Percentiles rank a stretch among this genome's conserved stretches.
Evolutionary conservation across 352 stramenopile species (phyloP).

Genomic region (Phytophthora pisi): DNA sequence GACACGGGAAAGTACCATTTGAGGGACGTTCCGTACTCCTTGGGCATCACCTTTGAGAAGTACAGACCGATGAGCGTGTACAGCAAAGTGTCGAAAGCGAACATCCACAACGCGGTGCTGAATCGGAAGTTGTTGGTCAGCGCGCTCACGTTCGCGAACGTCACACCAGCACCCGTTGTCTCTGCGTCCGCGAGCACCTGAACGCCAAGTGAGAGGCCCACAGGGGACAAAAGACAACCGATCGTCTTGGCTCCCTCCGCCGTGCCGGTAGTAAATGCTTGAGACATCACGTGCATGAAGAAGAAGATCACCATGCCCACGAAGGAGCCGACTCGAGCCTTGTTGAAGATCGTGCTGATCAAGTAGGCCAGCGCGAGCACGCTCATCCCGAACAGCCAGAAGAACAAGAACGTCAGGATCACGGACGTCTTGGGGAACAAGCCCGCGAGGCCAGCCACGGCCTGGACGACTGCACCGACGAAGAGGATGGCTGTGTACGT

Average conservation of each 20-base stretch:
- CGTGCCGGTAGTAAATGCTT: constrained; percentile 35
- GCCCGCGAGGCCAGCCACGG: constrained; percentile 42
- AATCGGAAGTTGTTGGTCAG: constrained; percentile 64
- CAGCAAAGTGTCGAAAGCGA: constrained; percentile 87
- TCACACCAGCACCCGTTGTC: constrained; percentile 50
- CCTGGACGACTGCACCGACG: constrained; percentile 59
- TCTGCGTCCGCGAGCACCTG: constrained; percentile 59
- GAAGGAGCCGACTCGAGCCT: constrained; percentile 58
- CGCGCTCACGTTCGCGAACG: constrained; percentile 43
- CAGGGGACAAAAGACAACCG: constrained; percentile 60
- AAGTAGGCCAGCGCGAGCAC: constrained; percentile 52
- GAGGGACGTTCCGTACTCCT: constrained; percentile 85
- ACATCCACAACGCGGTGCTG: constrained; percentile 62
- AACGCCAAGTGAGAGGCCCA: constrained; percentile 72
- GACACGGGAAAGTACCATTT: constrained; percentile 93
- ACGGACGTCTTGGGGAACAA: constrained; percentile 50
- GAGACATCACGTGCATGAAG: constrained; percentile 78
- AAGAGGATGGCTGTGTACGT: constrained; percentile 88
- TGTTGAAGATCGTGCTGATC: constrained; percentile 79
- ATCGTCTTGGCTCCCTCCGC: constrained; percentile 43
- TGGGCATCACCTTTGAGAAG: constrained; percentile 90
- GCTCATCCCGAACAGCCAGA: constrained; percentile 68
- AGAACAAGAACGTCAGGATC: constrained; percentile 75
- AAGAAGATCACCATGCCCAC: constrained; percentile 87
- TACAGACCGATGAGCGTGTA: constrained; percentile 92